phyloP scores from a whole-genome alignment of 2,329 filamentous ascomycete genomes.

The Thelonectria blattea region DNA sequence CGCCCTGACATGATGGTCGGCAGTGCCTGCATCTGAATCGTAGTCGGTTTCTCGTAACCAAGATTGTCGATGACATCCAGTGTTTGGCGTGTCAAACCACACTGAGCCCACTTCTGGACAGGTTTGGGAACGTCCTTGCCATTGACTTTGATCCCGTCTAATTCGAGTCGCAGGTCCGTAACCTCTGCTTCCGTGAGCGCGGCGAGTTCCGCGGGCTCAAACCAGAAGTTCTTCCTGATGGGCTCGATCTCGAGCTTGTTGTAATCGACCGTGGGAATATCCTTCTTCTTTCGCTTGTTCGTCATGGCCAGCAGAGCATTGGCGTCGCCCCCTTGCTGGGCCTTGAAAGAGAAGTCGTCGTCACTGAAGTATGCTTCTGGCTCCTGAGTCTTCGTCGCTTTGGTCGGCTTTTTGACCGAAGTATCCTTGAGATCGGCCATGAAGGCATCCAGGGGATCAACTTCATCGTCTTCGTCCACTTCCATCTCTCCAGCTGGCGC shows the following conservation, averaged over 20 bases:
- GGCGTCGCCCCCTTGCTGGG: constrained; percentile 54
- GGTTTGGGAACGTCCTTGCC: constrained; percentile 90
- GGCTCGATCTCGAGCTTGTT: constrained; percentile 82
- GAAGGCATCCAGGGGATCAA: constrained; percentile 95
- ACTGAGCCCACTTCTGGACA: constrained; percentile 96
- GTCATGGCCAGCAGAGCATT: constrained; percentile 60
- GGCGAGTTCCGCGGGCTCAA: constrained; percentile 82
- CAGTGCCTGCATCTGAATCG: constrained; percentile 94
- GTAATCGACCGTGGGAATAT: constrained; percentile 88
- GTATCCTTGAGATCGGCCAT: constrained; percentile 75
- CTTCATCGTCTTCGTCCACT: constrained; percentile 67
- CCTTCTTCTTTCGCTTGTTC: constrained; percentile 86
- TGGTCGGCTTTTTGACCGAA: constrained; percentile 51
- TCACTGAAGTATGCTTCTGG: constrained; percentile 90
- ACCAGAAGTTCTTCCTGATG: constrained; percentile 94
- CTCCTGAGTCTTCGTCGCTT: constrained; percentile 62
- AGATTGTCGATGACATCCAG: constrained; percentile 83
- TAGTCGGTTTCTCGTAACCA: constrained; percentile 86
- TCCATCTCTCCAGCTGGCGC: constrained; percentile 57
- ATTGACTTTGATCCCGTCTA: constrained; percentile 94
- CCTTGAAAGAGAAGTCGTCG: constrained; percentile 69
- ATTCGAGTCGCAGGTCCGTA: constrained; percentile 78
- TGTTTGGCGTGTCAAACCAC: constrained; percentile 85
- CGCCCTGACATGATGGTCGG: constrained; percentile 95
- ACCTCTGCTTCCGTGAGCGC: constrained; percentile 87